Percentiles rank a stretch among this genome's conserved stretches.
These are phyloP conservation scores for Vinca minor DNA, from an alignment of 257 asterid genomes.

Conservation along the genomic window DNA sequence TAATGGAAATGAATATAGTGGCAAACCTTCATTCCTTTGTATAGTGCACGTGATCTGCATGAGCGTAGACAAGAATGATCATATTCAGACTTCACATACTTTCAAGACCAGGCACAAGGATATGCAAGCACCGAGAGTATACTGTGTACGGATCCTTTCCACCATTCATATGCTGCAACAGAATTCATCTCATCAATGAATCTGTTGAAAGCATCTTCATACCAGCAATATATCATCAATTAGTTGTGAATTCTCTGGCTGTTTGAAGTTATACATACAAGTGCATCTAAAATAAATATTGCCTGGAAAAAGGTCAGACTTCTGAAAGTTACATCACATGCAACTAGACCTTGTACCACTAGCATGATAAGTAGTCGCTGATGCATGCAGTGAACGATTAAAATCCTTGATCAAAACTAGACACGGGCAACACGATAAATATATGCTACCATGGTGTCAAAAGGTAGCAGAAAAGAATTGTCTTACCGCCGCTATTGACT, in stretches of 20 bases:
- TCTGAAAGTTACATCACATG: not conserved
- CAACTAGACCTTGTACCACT: not conserved
- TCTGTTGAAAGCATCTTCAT: slow-evolving; percentile 95
- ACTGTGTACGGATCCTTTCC: slow-evolving; percentile 99
- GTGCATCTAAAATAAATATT: slow-evolving; percentile 8
- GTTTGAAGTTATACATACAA: too few species aligned
- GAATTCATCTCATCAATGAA: slow-evolving; percentile 84
- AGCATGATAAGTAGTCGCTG: not conserved
- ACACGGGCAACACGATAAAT: not conserved
- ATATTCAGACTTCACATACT: slow-evolving; percentile 82
- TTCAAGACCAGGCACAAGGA: slow-evolving; percentile 99
- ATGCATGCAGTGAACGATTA: not conserved
- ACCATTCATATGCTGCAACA: slow-evolving; percentile 94
- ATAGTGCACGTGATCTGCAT: slow-evolving; percentile 88
- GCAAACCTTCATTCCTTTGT: slow-evolving; percentile 93
- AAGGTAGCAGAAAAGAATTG: not conserved
- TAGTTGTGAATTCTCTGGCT: too few species aligned
- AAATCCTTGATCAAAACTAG: not conserved
- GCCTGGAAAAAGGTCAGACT: not conserved
- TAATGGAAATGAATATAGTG: not conserved
- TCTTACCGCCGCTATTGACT: not conserved
- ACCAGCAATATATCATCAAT: slow-evolving; percentile 35
- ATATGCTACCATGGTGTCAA: not conserved
- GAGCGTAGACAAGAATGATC: slow-evolving; percentile 94
- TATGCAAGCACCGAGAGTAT: slow-evolving; percentile 81